Evolutionary conservation across 495 filamentous ascomycete species (phyloP).

Genomic region (Penicillium tannophilum): DNA sequence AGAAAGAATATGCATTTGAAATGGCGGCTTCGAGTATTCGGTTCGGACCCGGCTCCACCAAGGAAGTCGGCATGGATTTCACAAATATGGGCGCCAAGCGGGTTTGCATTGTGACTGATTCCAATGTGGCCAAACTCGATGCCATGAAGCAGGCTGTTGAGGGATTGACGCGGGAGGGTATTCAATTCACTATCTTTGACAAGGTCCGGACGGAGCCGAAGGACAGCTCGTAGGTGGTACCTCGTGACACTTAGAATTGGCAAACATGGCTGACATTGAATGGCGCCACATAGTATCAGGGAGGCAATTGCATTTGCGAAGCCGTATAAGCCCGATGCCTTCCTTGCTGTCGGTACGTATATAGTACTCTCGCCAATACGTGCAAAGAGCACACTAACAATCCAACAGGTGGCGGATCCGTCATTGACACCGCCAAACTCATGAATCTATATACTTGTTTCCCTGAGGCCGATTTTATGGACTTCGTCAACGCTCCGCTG

Average conservation of each 20-base stretch:
- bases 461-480: slow-evolving; percentile 87
- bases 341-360: slow-evolving; percentile 79
- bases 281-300: slow-evolving; percentile 59
- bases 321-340: slow-evolving; percentile 78
- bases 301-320: slow-evolving; percentile 86
- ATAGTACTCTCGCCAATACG: not conserved
- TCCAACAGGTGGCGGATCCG: slow-evolving; percentile 61
- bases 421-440: slow-evolving; percentile 97
- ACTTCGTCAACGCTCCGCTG: slow-evolving; percentile 96
- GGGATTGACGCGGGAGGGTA: slow-evolving; percentile 71
- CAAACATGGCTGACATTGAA: not conserved
- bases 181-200: slow-evolving; percentile 79
- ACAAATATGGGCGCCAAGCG: slow-evolving; percentile 83
- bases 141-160: slow-evolving; percentile 85
- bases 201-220: slow-evolving; percentile 85
- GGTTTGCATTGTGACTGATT: slow-evolving; percentile 90
- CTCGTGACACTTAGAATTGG: not conserved
- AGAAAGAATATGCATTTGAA: slow-evolving; percentile 98
- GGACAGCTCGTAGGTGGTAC: slow-evolving; percentile 73
- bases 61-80: slow-evolving; percentile 99
- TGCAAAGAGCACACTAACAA: slow-evolving; percentile 1
- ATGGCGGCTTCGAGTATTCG: slow-evolving; percentile 93
- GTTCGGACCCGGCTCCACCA: slow-evolving; percentile 90
- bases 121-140: slow-evolving; percentile 72
- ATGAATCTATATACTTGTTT: slow-evolving; percentile 95